Evolutionary conservation across 1,284 basidiomycete genomes (phyloP).

Genomic region (Entoloma clypeatum): DNA sequence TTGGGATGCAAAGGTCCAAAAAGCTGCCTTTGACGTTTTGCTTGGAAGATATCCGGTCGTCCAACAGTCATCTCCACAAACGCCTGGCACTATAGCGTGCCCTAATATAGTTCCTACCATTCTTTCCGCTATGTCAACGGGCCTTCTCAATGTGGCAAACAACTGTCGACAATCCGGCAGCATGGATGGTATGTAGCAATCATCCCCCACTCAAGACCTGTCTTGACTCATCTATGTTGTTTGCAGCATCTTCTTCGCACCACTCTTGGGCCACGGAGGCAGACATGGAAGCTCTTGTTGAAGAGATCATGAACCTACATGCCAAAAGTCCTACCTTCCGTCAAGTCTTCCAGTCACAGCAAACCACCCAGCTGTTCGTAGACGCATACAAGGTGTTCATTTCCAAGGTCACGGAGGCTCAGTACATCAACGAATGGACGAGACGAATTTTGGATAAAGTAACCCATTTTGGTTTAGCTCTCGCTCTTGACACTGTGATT

Average conservation of each 20-base stretch:
- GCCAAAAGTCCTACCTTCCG: slow-evolving; percentile 59
- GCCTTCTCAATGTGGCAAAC: slow-evolving; percentile 35
- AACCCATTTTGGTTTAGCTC: slow-evolving; percentile 59
- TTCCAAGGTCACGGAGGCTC: slow-evolving; percentile 33
- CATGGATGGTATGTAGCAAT: slow-evolving; percentile 21
- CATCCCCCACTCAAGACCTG: not conserved
- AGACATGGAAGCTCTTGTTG: slow-evolving; percentile 58
- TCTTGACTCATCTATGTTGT: not conserved
- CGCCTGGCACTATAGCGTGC: slow-evolving; percentile 44
- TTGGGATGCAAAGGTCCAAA: slow-evolving; percentile 65
- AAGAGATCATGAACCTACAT: slow-evolving; percentile 65
- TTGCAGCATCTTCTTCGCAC: slow-evolving; percentile 16
- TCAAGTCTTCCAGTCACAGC: slow-evolving; percentile 66
- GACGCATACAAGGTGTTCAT: slow-evolving; percentile 59
- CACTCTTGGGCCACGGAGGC: slow-evolving; percentile 36
- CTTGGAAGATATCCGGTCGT: slow-evolving; percentile 39
- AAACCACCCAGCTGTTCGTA: slow-evolving; percentile 61
- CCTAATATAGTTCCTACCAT: slow-evolving; percentile 68
- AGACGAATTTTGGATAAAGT: slow-evolving; percentile 62
- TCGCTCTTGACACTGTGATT: slow-evolving; percentile 60
- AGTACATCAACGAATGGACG: slow-evolving; percentile 41
- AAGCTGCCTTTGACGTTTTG: slow-evolving; percentile 61
- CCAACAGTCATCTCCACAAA: slow-evolving; percentile 17
- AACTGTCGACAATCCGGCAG: slow-evolving; percentile 32
- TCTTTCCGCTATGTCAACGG: slow-evolving; percentile 53